Percentiles rank a stretch among this genome's conserved stretches.
Conservation (phyloP, 352 stramenopile genomes). For the Hyaloperonospora arabidopsidis region DNA sequence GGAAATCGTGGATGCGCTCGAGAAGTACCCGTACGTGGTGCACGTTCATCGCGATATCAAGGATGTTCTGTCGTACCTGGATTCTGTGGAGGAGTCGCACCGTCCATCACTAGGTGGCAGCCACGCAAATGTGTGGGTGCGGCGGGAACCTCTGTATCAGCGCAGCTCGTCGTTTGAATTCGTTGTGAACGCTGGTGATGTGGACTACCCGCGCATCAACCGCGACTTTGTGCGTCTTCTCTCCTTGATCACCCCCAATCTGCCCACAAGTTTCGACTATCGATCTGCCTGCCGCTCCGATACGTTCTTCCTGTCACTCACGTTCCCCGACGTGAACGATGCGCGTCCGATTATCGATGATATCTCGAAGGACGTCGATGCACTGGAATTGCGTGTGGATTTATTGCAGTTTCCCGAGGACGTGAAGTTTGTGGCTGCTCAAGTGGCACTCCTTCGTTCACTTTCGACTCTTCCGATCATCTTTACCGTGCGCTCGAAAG, state of each 20-base stretch:
- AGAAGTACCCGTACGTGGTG: conserved; percentile 60
- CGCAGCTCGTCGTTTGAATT: conserved; percentile 55
- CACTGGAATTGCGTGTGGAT: conserved; percentile 94
- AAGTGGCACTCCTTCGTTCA: conserved; percentile 71
- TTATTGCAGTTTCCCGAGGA: conserved; percentile 61
- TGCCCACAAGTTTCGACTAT: conserved; percentile 46
- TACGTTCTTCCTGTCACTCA: conserved; percentile 78
- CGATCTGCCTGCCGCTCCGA: conserved; percentile 36
- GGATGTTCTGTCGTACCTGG: conserved; percentile 63
- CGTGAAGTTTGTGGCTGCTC: conserved; percentile 54
- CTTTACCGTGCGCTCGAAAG: conserved; percentile 92
- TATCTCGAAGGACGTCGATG: conserved; percentile 85
- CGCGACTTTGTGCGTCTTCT: conserved; percentile 71
- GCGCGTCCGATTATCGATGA: conserved; percentile 38
- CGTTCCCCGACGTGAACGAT: conserved; percentile 52
- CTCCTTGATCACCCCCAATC: conserved; percentile 40
- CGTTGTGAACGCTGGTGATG: conserved; percentile 45
- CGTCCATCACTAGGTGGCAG: conserved; percentile 55
- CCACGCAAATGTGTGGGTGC: conserved; percentile 50
- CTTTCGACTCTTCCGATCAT: conserved; percentile 92
- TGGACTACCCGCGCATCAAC: conserved; percentile 47
- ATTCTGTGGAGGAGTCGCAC: conserved; percentile 33
- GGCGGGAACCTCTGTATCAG: conserved; percentile 49
- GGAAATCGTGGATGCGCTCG: conserved; percentile 50
- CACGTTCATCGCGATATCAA: conserved; percentile 60